Evolutionary conservation across 176 grass and related monocot genomes (phyloP).

Genomic region (Lolium perenne): DNA sequence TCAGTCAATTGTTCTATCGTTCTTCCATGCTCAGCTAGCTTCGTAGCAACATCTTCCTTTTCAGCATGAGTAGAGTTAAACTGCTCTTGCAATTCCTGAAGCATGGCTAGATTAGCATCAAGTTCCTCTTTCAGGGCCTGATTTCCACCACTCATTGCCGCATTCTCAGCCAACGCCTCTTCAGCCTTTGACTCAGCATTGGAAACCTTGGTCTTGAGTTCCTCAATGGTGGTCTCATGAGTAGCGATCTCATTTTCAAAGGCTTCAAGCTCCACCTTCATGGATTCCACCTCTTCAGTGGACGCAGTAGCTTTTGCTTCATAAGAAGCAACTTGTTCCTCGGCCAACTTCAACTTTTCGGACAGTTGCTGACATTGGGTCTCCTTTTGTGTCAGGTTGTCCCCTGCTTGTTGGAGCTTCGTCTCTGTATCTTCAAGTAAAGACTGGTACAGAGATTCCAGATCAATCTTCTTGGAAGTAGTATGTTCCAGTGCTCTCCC

Average conservation of each 20-base stretch:
- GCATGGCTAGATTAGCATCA: conserved; percentile 57
- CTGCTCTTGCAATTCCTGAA: conserved; percentile 65
- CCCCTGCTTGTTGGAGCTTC: conserved; percentile 63
- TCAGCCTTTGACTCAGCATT: conserved; percentile 64
- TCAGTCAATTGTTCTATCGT: conserved; percentile 58
- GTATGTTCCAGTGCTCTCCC: conserved; percentile 69
- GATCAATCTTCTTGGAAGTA: conserved; percentile 73
- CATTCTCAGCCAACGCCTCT: conserved; percentile 53
- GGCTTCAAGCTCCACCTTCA: conserved; percentile 78
- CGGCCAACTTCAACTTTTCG: conserved; percentile 55
- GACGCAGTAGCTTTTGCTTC: conserved; percentile 57
- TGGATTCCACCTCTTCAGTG: conserved; percentile 63
- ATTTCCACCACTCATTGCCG: conserved; percentile 52
- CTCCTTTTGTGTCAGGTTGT: conserved; percentile 67
- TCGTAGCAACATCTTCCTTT: conserved; percentile 54
- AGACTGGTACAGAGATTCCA: conserved; percentile 70
- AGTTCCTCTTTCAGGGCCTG: conserved; percentile 66
- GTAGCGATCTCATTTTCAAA: conserved; percentile 71
- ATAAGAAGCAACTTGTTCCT: conserved; percentile 65
- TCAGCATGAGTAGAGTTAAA: conserved; percentile 58
- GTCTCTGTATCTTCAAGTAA: conserved; percentile 80
- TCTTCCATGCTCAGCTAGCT: conserved; percentile 56
- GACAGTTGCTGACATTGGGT: conserved; percentile 53
- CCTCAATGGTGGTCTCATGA: conserved; percentile 66
- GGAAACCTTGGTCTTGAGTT: conserved; percentile 55